Base-by-base conservation (phyloP, 208 protist genomes). In the Paratrypanosoma confusum region DNA sequence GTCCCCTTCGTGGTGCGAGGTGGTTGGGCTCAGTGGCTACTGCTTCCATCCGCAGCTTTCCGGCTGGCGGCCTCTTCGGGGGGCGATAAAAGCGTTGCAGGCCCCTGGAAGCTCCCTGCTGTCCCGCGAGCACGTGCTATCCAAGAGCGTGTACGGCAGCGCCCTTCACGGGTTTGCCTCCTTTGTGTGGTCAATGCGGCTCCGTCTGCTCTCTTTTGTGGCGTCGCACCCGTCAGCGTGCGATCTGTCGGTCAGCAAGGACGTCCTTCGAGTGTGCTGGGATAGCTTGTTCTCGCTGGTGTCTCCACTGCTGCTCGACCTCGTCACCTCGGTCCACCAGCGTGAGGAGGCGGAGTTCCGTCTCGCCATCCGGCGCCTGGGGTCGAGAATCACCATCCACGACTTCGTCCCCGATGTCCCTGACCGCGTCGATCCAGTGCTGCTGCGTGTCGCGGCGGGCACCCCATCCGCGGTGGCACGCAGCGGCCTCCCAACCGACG, bases 101-200 rank as follows among this genome's bases (percentile, higher is more conserved):
- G n/a, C n/a, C n/a, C n/a, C n/a, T n/a, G n/a, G n/a, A n/a, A n/a
- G n/a, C n/a, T n/a, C n/a, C n/a, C n/a, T n/a, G n/a, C n/a, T n/a
- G n/a, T n/a, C n/a, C n/a, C n/a, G n/a, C n/a, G n/a, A n/a, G n/a
- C n/a, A n/a, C n/a, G n/a, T n/a, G n/a, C n/a, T n/a, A n/a, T n/a
- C n/a, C n/a, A n/a, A n/a, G n/a, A n/a, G n/a, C n/a, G n/a, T 58
- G 11, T 65, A 59, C 43, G 37, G 65, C 4, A 58, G 62, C 28
- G 77, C 77, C 13, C 59, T 76, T 47, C 57, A 67, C 46, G 54
- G 63, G 16, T 40, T 71, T 6, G 54, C 62, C 3, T 62, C 67
- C 28, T 57, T 86, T 37, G 72, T 80, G 14, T 81, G 63, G 39
- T 86, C 77, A 3, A 53, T 86, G 20, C 59, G 77, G 23, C 51